Conservation (phyloP, 805 yeast species). For the Candida coleopterorum region DNA sequence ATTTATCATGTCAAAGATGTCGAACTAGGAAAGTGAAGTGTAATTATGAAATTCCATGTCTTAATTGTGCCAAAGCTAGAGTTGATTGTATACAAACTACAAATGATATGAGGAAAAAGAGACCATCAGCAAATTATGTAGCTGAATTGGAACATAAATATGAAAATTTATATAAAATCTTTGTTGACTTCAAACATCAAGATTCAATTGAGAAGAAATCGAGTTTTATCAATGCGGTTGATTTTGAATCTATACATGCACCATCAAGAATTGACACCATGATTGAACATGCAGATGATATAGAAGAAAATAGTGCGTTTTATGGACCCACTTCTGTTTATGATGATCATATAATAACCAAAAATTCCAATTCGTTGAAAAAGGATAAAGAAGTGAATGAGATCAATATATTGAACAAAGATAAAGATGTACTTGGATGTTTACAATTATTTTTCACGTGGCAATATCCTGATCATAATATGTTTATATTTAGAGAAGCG, state of each 20-base stretch:
- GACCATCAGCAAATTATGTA: slow-evolving; percentile 50
- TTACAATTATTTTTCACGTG: slow-evolving; percentile 50
- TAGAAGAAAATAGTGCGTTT: slow-evolving; percentile 28
- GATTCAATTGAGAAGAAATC: slow-evolving; percentile 16
- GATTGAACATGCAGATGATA: slow-evolving; percentile 9
- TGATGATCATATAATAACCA: slow-evolving; percentile 24
- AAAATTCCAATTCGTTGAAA: slow-evolving; percentile 10
- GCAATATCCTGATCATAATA: slow-evolving; percentile 61
- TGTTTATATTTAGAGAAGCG: slow-evolving; percentile 61
- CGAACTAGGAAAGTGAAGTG: slow-evolving; percentile 44
- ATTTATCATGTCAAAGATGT: slow-evolving; percentile 37
- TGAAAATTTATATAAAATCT: slow-evolving; percentile 18
- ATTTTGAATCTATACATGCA: slow-evolving; percentile 12
- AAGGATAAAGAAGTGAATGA: slow-evolving; percentile 11
- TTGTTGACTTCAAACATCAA: slow-evolving; percentile 21
- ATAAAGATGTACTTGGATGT: slow-evolving; percentile 32
- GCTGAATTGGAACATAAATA: slow-evolving; percentile 35
- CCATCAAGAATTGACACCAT: neutral
- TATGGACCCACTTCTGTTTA: slow-evolving; percentile 46
- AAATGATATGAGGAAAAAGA: slow-evolving; percentile 46
- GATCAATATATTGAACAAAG: slow-evolving; percentile 27
- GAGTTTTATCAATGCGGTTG: slow-evolving; percentile 16
- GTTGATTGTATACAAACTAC: slow-evolving; percentile 44
- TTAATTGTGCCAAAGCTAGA: slow-evolving; percentile 39
- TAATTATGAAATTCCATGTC: slow-evolving; percentile 45